Evolutionary conservation across 2,329 filamentous ascomycete species (phyloP).

Genomic region (Stagonosporopsis cucurbitacearum): DNA sequence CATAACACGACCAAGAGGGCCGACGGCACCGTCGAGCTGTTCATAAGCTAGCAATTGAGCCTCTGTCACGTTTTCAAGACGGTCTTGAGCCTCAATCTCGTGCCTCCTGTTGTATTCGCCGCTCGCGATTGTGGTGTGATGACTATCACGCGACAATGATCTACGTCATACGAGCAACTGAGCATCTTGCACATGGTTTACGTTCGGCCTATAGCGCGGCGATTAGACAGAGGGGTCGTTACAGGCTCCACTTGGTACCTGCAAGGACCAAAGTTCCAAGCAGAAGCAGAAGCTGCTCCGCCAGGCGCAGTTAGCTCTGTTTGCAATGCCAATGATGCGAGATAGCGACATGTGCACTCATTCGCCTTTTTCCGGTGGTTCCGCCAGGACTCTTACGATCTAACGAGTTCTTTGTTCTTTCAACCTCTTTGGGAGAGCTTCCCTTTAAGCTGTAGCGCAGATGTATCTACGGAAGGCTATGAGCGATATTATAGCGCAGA

Average conservation of each 20-base stretch:
- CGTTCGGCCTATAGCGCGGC: constrained; percentile 22
- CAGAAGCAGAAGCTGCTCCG: constrained; percentile 14
- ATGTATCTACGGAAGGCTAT: neutral
- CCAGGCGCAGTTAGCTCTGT: constrained; percentile 14
- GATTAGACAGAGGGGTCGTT: constrained; percentile 12
- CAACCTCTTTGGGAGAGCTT: too few species aligned
- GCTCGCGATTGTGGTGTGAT: constrained; percentile 30
- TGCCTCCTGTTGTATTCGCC: constrained; percentile 6
- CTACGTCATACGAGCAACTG: constrained; percentile 39
- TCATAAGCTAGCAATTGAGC: constrained; percentile 34
- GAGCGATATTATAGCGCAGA: constrained; percentile 1
- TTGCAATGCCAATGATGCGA: constrained; percentile 12
- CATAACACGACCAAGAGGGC: constrained; percentile 6
- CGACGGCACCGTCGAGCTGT: neutral
- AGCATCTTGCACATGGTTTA: constrained; percentile 32
- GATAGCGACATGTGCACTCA: constrained; percentile 14
- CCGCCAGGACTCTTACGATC: constrained; percentile 3
- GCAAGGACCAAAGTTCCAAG: constrained; percentile 18
- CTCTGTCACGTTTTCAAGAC: constrained; percentile 11
- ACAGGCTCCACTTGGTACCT: constrained; percentile 29
- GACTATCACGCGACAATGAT: constrained; percentile 39
- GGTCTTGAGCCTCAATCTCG: constrained; percentile 10
- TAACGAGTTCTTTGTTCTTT: constrained; percentile 11
- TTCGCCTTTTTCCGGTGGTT: constrained; percentile 11
- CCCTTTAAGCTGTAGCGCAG: neutral